phyloP scores from a whole-genome alignment of 2,329 filamentous ascomycete genomes.

The Catunica adiposa region DNA sequence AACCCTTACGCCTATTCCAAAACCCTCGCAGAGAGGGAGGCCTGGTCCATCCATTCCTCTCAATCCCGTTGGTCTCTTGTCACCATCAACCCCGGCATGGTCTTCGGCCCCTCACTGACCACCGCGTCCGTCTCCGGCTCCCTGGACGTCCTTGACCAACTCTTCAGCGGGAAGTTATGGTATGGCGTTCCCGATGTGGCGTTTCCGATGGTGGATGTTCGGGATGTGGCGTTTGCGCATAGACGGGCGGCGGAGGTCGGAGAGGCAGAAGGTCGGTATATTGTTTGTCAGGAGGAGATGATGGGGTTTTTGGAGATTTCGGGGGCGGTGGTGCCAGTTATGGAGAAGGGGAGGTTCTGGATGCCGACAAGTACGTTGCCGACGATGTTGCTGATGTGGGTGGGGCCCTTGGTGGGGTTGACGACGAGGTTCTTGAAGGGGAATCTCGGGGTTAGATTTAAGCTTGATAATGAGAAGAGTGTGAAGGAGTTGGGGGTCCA shows the following conservation, averaged over 20 bases:
- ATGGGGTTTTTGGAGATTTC: slow-evolving; percentile 5
- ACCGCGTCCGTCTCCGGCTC: slow-evolving; percentile 17
- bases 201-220: no score
- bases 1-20: slow-evolving; percentile 13
- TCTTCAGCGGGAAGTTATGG: no score
- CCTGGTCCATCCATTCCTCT: slow-evolving; percentile 14
- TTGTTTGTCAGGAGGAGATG: no score
- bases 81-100: slow-evolving; percentile 14
- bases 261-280: no score
- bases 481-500: slow-evolving; percentile 16
- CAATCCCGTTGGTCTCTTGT: slow-evolving; percentile 15
- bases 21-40: slow-evolving; percentile 14
- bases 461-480: slow-evolving; percentile 16
- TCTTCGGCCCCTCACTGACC: slow-evolving; percentile 15
- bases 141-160: slow-evolving; percentile 17
- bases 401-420: no score
- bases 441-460: no score
- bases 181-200: no score
- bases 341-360: slow-evolving; percentile 6
- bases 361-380: neutral
- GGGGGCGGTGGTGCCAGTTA: no score
- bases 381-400: no score
- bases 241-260: no score
- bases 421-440: no score
- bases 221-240: no score